Evolutionary conservation across 2,329 filamentous ascomycete species (phyloP).

Genomic region (Verticillium alfalfae): DNA sequence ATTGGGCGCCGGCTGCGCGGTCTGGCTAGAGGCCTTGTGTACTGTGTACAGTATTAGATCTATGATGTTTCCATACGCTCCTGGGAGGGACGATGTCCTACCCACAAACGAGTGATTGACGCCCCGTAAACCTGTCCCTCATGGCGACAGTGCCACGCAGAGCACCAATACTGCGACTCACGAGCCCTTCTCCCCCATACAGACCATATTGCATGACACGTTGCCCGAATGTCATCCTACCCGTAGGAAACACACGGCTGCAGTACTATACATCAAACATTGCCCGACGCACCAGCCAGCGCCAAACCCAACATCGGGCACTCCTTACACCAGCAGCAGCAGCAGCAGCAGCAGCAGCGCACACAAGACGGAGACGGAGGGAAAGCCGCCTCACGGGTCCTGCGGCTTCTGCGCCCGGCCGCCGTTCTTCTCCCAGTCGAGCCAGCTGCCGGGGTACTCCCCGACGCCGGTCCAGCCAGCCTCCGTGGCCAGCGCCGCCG

Average conservation of each 20-base stretch:
- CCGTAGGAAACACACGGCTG: no score
- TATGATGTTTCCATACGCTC: background rate
- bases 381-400: background rate
- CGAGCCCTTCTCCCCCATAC: no score
- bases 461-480: slow-evolving; percentile 69
- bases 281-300: no score
- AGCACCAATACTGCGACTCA: no score
- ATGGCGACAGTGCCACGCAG: no score
- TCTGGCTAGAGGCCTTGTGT: background rate
- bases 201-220: no score
- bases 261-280: no score
- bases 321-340: no score
- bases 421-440: slow-evolving; percentile 75
- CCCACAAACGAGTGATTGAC: background rate
- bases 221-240: no score
- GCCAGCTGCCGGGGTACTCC: slow-evolving; percentile 71
- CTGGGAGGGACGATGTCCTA: background rate
- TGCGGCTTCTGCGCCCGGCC: slow-evolving; percentile 49
- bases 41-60: background rate
- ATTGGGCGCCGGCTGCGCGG: background rate
- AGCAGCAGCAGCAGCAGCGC: no score
- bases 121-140: background rate
- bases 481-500: slow-evolving; percentile 69
- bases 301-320: no score
- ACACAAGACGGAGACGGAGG: no score